phyloP scores from a whole-genome alignment of 495 filamentous ascomycete genomes.

The Trichoderma reesei region DNA sequence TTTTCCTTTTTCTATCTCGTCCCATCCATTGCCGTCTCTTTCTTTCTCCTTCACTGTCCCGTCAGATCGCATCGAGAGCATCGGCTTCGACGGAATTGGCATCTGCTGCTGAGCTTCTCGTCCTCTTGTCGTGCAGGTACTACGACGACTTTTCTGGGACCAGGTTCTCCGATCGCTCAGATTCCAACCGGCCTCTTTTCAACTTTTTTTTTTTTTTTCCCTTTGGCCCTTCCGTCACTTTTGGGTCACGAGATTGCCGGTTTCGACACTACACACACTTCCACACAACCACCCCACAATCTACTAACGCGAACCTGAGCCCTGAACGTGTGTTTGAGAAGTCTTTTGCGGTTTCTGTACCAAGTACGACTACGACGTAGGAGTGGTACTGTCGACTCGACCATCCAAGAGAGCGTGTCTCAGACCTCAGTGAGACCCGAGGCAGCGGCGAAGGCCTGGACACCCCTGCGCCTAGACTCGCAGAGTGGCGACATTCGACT shows the following conservation, averaged over 20 bases:
- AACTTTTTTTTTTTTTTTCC: not conserved
- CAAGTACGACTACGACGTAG: too few relatives aligned
- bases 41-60: not conserved
- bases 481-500: constrained; percentile 1
- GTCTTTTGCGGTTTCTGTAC: not conserved
- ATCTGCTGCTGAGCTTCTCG: not conserved
- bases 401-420: not conserved
- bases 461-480: not conserved
- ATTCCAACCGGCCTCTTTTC: too few relatives aligned
- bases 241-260: not conserved
- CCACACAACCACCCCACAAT: not conserved
- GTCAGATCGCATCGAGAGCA: not conserved
- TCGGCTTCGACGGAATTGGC: not conserved
- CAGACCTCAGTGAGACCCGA: constrained; percentile 2
- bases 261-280: not conserved
- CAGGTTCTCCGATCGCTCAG: too few relatives aligned
- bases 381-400: too few relatives aligned
- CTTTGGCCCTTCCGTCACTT: not conserved
- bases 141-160: not conserved
- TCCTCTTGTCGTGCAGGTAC: not conserved
- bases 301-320: not conserved
- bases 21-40: constrained; percentile 1
- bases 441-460: not conserved
- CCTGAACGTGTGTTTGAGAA: constrained; percentile 5
- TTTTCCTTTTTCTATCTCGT: not conserved